Conservation (phyloP, 2,329 filamentous ascomycete species). For the Nakataea oryzae region DNA sequence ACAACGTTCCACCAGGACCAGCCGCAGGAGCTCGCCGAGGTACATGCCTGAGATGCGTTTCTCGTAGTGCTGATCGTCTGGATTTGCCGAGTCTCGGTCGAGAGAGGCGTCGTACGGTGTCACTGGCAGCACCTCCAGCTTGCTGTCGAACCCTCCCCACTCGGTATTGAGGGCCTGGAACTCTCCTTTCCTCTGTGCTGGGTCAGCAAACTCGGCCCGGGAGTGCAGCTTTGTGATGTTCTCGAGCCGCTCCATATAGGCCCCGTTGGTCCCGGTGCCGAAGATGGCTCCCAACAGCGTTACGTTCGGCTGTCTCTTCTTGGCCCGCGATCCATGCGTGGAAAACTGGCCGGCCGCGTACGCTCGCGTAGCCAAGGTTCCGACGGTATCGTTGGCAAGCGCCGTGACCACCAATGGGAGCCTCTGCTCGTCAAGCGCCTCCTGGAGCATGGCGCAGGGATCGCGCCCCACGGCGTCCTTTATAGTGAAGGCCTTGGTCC, state of each 20-base stretch:
- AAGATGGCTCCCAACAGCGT: conserved; percentile 80
- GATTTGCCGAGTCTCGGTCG: conserved; percentile 73
- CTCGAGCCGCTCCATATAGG: conserved; percentile 86
- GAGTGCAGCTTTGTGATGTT: conserved; percentile 72
- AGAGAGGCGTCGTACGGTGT: conserved; percentile 73
- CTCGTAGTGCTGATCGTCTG: conserved; percentile 95
- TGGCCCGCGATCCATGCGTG: conserved; percentile 48
- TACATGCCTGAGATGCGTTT: conserved; percentile 99
- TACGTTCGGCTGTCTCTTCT: conserved; percentile 29
- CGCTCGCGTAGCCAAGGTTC: conserved; percentile 90
- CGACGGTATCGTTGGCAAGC: conserved; percentile 96
- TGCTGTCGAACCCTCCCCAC: conserved; percentile 97
- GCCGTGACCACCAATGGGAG: conserved; percentile 90
- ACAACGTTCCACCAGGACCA: conserved; percentile 49
- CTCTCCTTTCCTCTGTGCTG: conserved; percentile 68
- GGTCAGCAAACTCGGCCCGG: neutral
- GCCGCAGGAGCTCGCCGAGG: conserved; percentile 81
- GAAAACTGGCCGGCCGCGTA: conserved; percentile 65
- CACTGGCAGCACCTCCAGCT: conserved; percentile 72
- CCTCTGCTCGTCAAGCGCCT: conserved; percentile 72
- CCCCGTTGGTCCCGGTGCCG: conserved; percentile 92
- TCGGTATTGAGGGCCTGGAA: conserved; percentile 71
- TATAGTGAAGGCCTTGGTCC: conserved; percentile 98
- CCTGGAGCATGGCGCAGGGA: conserved; percentile 80
- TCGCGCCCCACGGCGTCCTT: conserved; percentile 84